phyloP scores from a whole-genome alignment of 2,329 filamentous ascomycete species.

The Aaosphaeria arxii region DNA sequence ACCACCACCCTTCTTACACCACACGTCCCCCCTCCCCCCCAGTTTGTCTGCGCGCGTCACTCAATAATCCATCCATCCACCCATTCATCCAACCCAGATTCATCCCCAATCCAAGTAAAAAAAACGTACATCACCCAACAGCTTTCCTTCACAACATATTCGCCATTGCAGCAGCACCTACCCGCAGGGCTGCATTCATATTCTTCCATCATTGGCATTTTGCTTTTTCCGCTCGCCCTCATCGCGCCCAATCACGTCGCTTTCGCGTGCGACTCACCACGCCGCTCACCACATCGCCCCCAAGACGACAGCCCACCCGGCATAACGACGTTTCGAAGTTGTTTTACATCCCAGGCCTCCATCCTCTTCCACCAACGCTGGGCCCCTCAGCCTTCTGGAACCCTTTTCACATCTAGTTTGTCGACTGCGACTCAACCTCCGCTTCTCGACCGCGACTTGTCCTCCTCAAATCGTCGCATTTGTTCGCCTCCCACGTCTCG shows the following conservation, averaged over 20 bases:
- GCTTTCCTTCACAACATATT: conserved; percentile 8
- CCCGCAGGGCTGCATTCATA: conserved; percentile 8
- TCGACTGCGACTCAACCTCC: conserved; percentile 2
- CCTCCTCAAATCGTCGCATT: conserved; percentile 5
- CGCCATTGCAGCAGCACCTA: conserved; percentile 1
- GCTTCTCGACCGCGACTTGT: conserved; percentile 16
- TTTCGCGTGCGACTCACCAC: conserved; percentile 13
- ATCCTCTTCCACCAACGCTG: conserved; percentile 11
- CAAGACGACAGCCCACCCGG: conserved; percentile 7
- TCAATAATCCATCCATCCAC: not conserved
- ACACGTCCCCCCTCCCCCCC: too few relatives aligned
- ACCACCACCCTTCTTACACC: too few relatives aligned
- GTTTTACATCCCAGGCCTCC: conserved; percentile 23
- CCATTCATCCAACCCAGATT: not conserved
- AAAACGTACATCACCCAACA: not conserved
- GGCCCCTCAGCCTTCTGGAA: conserved; percentile 13
- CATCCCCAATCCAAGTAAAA: not conserved
- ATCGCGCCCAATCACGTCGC: conserved; percentile 18
- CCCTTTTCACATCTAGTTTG: conserved; percentile 1
- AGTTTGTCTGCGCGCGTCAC: too few relatives aligned
- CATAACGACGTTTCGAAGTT: conserved; percentile 35
- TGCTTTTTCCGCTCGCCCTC: conserved; percentile 3
- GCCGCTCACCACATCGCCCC: conserved; percentile 6
- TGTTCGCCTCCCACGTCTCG: conserved; percentile 17
- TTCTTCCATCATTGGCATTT: conserved; percentile 4